phyloP scores from a whole-genome alignment of 1,139 yeast genomes.

The Scheffersomyces titani region DNA sequence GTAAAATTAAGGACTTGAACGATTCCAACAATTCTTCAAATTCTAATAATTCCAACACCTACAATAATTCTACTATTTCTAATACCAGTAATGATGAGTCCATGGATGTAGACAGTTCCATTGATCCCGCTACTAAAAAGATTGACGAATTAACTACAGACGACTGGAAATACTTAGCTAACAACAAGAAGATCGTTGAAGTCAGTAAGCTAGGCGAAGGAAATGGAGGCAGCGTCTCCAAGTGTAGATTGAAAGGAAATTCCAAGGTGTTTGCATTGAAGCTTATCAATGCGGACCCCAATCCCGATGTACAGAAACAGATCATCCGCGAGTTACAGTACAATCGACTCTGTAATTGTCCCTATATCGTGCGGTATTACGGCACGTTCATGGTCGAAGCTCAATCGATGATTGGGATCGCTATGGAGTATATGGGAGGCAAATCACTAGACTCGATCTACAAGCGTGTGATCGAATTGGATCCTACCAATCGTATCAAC shows the following conservation, averaged over 20 bases:
- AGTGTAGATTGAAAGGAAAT: conserved; percentile 53
- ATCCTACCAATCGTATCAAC: conserved; percentile 80
- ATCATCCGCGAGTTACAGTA: conserved; percentile 87
- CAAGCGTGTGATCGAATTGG: conserved; percentile 56
- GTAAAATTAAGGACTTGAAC: not conserved
- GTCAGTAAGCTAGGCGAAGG: conserved; percentile 86
- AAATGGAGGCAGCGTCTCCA: conserved; percentile 86
- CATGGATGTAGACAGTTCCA: not conserved
- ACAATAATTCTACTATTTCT: not conserved
- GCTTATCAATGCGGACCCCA: conserved; percentile 71
- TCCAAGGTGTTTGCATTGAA: conserved; percentile 80
- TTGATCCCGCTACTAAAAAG: conserved; percentile 4
- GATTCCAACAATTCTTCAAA: not conserved
- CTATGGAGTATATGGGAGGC: conserved; percentile 98
- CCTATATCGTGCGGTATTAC: conserved; percentile 85
- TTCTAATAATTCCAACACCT: not conserved
- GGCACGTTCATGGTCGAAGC: conserved; percentile 85
- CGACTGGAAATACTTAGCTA: conserved; percentile 73
- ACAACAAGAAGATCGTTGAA: conserved; percentile 58
- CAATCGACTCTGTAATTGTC: conserved; percentile 78
- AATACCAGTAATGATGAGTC: not conserved
- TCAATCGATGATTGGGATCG: conserved; percentile 76
- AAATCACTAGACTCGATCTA: conserved; percentile 89
- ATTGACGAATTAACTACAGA: conserved; percentile 67
- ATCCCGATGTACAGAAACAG: conserved; percentile 82